A percentile compares a stretch with the other conserved stretches of the same genome.
Evolutionary conservation across 2,329 filamentous ascomycete species (phyloP).

Genomic region (Chalara sp.): DNA sequence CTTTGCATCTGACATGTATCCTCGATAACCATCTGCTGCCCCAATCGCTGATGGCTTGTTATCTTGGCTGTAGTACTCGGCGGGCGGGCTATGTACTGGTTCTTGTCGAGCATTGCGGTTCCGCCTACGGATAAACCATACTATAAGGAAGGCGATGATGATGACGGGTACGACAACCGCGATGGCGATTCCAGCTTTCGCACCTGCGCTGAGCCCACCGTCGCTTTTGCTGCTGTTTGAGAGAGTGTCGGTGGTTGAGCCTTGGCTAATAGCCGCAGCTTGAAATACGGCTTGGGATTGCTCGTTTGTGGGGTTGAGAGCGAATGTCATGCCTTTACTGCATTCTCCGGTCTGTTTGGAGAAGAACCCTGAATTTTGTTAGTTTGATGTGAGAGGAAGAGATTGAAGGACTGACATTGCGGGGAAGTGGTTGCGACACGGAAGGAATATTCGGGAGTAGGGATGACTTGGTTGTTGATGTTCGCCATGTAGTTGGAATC

Average conservation of each 20-base stretch:
- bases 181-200: slow-evolving; percentile 6
- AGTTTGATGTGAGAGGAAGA: neutral
- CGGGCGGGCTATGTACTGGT: no score
- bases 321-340: slow-evolving; percentile 10
- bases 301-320: slow-evolving; percentile 5
- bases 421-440: slow-evolving; percentile 6
- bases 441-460: slow-evolving; percentile 20
- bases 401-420: no score
- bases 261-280: slow-evolving; percentile 1
- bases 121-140: neutral
- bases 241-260: slow-evolving; percentile 1
- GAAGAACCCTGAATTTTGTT: slow-evolving; percentile 5
- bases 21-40: neutral
- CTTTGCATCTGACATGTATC: neutral
- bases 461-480: slow-evolving; percentile 34
- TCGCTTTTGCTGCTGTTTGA: neutral
- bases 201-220: neutral
- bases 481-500: slow-evolving; percentile 46
- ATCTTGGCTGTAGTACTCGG: neutral
- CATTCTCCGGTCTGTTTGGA: slow-evolving; percentile 9
- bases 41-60: neutral
- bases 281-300: neutral
- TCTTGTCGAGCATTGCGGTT: no score
- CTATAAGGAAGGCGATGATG: neutral
- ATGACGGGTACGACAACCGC: slow-evolving; percentile 1